Evolutionary conservation across 768 basidiomycete species (phyloP).

Genomic region (Kwoniella pini): DNA sequence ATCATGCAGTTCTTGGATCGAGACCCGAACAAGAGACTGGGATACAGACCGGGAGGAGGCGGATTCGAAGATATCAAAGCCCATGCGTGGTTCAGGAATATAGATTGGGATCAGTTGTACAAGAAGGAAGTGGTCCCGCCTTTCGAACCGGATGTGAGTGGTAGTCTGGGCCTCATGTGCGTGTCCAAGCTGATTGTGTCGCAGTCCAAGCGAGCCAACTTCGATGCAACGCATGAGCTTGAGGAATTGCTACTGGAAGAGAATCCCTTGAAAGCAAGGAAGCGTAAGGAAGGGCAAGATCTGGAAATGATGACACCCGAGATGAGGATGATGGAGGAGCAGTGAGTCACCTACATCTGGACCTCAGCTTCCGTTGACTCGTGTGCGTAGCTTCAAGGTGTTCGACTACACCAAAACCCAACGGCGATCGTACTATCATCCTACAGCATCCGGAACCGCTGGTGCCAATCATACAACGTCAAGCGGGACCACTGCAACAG

Average conservation of each 20-base stretch:
- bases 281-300: slow-evolving; percentile 86
- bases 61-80: slow-evolving; percentile 73
- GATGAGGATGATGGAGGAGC: slow-evolving; percentile 98
- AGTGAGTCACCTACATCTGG: slow-evolving; percentile 59
- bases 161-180: neutral
- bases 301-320: slow-evolving; percentile 80
- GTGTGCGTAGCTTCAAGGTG: slow-evolving; percentile 71
- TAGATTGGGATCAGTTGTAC: slow-evolving; percentile 79
- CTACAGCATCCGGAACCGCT: slow-evolving; percentile 53
- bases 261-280: slow-evolving; percentile 92
- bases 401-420: slow-evolving; percentile 93
- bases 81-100: slow-evolving; percentile 79
- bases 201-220: slow-evolving; percentile 98
- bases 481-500: slow-evolving; percentile 30
- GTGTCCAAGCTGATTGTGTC: slow-evolving; percentile 11
- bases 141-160: slow-evolving; percentile 88
- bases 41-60: slow-evolving; percentile 73
- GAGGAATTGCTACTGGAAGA: slow-evolving; percentile 95
- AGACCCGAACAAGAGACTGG: slow-evolving; percentile 75
- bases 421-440: slow-evolving; percentile 85
- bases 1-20: slow-evolving; percentile 74
- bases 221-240: slow-evolving; percentile 96
- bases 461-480: slow-evolving; percentile 33
- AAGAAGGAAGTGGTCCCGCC: slow-evolving; percentile 68
- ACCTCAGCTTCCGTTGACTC: neutral